A percentile compares a stretch with the other conserved stretches of the same genome.
These are phyloP conservation scores for Penicillium nordicum DNA, from an alignment of 2,329 filamentous ascomycete species.

Conservation along the genomic window DNA sequence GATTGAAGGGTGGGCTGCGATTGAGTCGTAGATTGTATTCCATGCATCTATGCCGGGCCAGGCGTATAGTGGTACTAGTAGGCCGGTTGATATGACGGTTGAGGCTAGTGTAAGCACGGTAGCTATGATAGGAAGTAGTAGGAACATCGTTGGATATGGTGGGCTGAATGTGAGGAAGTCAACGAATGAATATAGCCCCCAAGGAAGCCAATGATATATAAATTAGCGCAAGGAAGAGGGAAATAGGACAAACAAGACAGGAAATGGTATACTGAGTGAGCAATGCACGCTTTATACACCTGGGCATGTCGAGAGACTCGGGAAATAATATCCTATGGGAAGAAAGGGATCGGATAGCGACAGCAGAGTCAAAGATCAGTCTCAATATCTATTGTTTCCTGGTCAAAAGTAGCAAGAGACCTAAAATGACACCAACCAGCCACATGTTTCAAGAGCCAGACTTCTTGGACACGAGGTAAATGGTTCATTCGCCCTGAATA, in stretches of 20 bases:
- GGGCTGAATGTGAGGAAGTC: neutral
- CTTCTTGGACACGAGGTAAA: neutral
- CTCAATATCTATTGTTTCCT: neutral
- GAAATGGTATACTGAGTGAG: neutral
- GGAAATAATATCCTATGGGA: neutral
- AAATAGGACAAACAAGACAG: neutral
- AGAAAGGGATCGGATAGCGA: neutral
- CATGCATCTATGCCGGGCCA: conserved; percentile 24
- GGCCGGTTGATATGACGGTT: conserved; percentile 11
- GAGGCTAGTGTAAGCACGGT: conserved; percentile 12
- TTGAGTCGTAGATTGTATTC: conserved; percentile 22
- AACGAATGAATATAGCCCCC: neutral
- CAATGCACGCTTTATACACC: neutral
- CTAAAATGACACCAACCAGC: neutral
- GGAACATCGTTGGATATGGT: conserved; percentile 3
- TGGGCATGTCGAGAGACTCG: neutral
- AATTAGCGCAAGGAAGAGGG: neutral
- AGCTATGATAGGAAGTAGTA: conserved; percentile 5
- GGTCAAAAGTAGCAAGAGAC: neutral
- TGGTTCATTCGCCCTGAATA: neutral
- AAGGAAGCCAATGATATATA: too few relatives aligned
- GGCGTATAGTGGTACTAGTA: conserved; percentile 27
- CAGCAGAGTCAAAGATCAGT: neutral
- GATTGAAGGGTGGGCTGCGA: conserved; percentile 21
- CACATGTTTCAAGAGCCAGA: conserved; percentile 11